A percentile compares a stretch with the other conserved stretches of the same genome.
Conservation (phyloP, 2,329 filamentous ascomycete genomes). For the Ophiostoma montium region DNA sequence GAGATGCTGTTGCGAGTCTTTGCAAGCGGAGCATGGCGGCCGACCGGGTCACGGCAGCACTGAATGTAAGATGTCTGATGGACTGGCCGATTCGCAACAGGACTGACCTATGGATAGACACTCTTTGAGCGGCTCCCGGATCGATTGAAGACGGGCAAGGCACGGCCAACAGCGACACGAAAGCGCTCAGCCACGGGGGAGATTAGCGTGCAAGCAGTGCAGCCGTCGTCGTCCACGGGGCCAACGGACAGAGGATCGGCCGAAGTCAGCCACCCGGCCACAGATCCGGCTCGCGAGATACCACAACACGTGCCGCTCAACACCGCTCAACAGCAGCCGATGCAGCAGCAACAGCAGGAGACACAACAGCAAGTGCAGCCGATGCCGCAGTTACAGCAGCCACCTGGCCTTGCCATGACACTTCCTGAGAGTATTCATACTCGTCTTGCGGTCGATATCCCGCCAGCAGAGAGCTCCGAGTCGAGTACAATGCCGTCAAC, state of each 20-base stretch:
- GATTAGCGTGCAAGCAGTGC: conserved; percentile 18
- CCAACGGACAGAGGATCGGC: conserved; percentile 15
- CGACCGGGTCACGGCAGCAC: conserved; percentile 64
- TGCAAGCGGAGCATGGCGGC: conserved; percentile 79
- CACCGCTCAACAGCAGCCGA: conserved; percentile 14
- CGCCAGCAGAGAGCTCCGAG: conserved; percentile 27
- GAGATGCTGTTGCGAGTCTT: conserved; percentile 65
- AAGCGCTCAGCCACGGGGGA: conserved; percentile 41
- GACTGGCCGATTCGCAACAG: too few relatives aligned
- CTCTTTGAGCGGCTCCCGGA: conserved; percentile 77
- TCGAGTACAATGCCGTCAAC: conserved; percentile 20
- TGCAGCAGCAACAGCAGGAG: not conserved
- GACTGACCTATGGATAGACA: conserved; percentile 31
- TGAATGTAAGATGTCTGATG: conserved; percentile 67
- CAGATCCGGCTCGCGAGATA: conserved; percentile 9
- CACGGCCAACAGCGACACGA: conserved; percentile 28
- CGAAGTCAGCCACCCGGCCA: conserved; percentile 14
- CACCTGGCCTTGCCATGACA: conserved; percentile 14
- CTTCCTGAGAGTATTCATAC: conserved; percentile 29
- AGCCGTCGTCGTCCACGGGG: conserved; percentile 15
- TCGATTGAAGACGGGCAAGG: conserved; percentile 41
- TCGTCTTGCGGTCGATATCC: conserved; percentile 31
- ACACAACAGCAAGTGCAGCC: not conserved
- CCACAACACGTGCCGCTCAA: conserved; percentile 17
- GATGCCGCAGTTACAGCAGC: not conserved